A percentile compares a stretch with the other conserved stretches of the same genome.
Conservation (phyloP, 2,329 filamentous ascomycete genomes). For the Hypoxylon sp. region DNA sequence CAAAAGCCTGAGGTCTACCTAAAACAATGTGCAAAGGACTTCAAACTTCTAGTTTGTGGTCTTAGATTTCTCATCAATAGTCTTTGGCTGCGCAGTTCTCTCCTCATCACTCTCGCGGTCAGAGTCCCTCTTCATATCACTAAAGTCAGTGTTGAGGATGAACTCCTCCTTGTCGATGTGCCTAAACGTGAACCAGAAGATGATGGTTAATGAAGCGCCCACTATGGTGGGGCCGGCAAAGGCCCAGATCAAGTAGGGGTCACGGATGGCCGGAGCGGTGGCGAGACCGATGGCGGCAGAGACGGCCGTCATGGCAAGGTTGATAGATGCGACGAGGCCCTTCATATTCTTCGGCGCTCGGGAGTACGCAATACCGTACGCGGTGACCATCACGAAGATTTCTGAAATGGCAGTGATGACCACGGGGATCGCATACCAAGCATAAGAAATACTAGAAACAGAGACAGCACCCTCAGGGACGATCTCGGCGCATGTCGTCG, state of each 20-base stretch:
- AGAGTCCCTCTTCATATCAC: constrained; percentile 51
- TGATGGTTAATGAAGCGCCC: constrained; percentile 48
- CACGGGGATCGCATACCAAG: constrained; percentile 60
- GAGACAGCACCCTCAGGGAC: constrained; percentile 46
- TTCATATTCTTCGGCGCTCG: constrained; percentile 87
- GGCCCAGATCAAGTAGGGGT: constrained; percentile 64
- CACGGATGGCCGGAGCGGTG: constrained; percentile 60
- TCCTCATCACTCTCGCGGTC: constrained; percentile 50
- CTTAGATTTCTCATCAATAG: constrained; percentile 39
- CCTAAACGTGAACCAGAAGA: constrained; percentile 52
- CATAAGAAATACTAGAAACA: constrained; percentile 50
- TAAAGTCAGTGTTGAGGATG: constrained; percentile 51
- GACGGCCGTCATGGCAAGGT: constrained; percentile 79
- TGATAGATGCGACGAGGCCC: constrained; percentile 78
- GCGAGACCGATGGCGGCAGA: constrained; percentile 76
- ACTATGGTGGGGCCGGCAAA: constrained; percentile 52
- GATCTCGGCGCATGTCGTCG: constrained; percentile 51
- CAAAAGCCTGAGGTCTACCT: constrained; percentile 1
- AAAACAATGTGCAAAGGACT: constrained; percentile 1
- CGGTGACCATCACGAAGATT: constrained; percentile 70
- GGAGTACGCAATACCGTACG: constrained; percentile 82
- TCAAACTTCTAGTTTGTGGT: constrained; percentile 1
- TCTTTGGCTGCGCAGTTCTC: constrained; percentile 26
- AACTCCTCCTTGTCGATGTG: constrained; percentile 53
- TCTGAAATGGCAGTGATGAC: constrained; percentile 67